These are phyloP conservation scores for Metarhizium humberi DNA, from an alignment of 2,329 filamentous ascomycete species.

Conservation along the genomic window DNA sequence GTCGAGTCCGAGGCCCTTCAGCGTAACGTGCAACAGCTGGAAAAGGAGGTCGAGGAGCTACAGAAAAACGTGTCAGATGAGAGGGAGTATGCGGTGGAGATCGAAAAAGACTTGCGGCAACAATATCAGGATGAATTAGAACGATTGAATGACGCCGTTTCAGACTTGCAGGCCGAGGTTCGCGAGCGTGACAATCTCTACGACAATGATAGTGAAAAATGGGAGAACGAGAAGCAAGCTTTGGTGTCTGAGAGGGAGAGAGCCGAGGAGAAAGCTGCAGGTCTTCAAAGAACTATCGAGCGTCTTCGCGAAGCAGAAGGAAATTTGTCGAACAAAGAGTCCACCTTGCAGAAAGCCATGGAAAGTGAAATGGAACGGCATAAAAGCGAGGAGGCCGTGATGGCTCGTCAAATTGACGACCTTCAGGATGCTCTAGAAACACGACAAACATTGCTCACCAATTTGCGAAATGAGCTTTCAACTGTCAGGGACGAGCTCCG, in stretches of 20 bases:
- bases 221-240: conserved; percentile 55
- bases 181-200: conserved; percentile 62
- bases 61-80: conserved; percentile 42
- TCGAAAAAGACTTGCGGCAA: conserved; percentile 48
- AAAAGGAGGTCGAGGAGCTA: conserved; percentile 36
- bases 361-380: conserved; percentile 65
- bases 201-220: conserved; percentile 62
- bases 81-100: conserved; percentile 47
- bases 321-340: conserved; percentile 57
- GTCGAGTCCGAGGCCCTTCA: conserved; percentile 59
- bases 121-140: conserved; percentile 38
- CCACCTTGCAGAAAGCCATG: conserved; percentile 56
- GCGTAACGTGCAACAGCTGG: conserved; percentile 46
- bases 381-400: conserved; percentile 57
- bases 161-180: conserved; percentile 52
- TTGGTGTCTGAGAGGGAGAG: conserved; percentile 57
- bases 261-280: conserved; percentile 57
- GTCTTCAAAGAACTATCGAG: conserved; percentile 62
- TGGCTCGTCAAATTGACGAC: conserved; percentile 66
- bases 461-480: conserved; percentile 57
- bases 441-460: conserved; percentile 56
- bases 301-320: conserved; percentile 60
- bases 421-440: conserved; percentile 62
- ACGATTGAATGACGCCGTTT: conserved; percentile 48
- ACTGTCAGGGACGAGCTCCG: conserved; percentile 60